Conservation (phyloP, 495 filamentous ascomycete species). For the Tuber microsphaerosporum region DNA sequence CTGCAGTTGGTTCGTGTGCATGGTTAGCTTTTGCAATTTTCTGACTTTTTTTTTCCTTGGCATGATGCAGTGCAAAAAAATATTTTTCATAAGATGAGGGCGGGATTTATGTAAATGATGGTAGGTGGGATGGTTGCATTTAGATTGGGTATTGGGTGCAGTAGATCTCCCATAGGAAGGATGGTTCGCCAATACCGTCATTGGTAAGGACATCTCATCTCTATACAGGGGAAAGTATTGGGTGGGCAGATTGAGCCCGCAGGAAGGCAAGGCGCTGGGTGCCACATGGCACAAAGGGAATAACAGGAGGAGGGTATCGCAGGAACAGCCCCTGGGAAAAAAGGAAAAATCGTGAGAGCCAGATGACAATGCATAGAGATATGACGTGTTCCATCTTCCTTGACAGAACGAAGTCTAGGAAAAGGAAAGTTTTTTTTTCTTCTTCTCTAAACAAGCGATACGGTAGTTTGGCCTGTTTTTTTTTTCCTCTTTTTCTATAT, state of each 20-base stretch:
- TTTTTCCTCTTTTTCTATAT: background rate
- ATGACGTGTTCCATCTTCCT: conserved; percentile 2
- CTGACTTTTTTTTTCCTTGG: background rate
- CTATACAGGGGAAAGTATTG: background rate
- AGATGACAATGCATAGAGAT: background rate
- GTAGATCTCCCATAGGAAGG: background rate
- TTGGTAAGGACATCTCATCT: background rate
- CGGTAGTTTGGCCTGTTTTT: background rate
- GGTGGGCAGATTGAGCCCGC: background rate
- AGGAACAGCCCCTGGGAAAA: conserved; percentile 1
- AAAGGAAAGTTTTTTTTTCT: background rate
- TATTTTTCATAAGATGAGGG: background rate
- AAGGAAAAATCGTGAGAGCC: background rate
- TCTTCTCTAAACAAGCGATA: background rate
- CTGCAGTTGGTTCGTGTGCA: background rate
- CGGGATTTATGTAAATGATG: background rate
- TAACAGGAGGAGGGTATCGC: background rate
- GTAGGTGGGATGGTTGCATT: background rate
- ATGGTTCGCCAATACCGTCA: background rate
- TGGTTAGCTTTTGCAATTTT: background rate
- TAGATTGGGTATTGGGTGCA: background rate
- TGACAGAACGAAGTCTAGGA: background rate
- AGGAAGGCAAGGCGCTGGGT: background rate
- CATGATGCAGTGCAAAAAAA: background rate
- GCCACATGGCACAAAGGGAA: background rate